Conservation (phyloP, 352 stramenopile genomes). For the Thalassiosira hispida region DNA sequence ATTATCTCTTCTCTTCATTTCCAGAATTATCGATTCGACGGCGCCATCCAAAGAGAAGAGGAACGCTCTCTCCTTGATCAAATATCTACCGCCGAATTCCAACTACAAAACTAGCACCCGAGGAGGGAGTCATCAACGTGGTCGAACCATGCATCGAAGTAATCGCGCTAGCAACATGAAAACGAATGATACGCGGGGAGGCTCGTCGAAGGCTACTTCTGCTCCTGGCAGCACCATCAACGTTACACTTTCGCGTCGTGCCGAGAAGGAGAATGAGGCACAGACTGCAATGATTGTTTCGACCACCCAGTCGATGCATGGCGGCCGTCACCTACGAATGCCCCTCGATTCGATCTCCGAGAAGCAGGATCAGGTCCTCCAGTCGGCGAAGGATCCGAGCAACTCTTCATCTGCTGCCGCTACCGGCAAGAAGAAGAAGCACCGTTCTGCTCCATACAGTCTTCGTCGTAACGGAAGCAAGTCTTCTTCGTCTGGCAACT, state of each 20-base stretch:
- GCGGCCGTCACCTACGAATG: too few species aligned
- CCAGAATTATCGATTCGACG: neutral
- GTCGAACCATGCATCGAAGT: too few species aligned
- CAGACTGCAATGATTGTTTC: too few species aligned
- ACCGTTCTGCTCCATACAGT: neutral
- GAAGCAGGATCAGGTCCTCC: neutral
- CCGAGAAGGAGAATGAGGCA: too few species aligned
- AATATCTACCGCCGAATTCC: neutral
- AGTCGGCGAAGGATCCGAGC: neutral
- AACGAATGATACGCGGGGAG: neutral
- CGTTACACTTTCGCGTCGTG: too few species aligned
- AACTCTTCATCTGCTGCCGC: neutral
- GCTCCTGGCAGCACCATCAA: neutral
- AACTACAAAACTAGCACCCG: neutral
- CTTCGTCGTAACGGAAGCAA: neutral
- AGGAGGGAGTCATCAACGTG: neutral
- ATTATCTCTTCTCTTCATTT: neutral
- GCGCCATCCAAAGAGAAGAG: slow-evolving; percentile 24
- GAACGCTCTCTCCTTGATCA: slow-evolving; percentile 15
- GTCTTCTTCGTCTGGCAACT: neutral
- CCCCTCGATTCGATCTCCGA: too few species aligned
- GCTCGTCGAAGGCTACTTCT: neutral
- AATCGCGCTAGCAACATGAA: slow-evolving; percentile 2
- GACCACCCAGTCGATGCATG: too few species aligned
- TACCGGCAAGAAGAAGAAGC: slow-evolving; percentile 13